These are phyloP conservation scores for Massarina eburnea DNA, from an alignment of 2,329 filamentous ascomycete genomes.

Conservation along the genomic window DNA sequence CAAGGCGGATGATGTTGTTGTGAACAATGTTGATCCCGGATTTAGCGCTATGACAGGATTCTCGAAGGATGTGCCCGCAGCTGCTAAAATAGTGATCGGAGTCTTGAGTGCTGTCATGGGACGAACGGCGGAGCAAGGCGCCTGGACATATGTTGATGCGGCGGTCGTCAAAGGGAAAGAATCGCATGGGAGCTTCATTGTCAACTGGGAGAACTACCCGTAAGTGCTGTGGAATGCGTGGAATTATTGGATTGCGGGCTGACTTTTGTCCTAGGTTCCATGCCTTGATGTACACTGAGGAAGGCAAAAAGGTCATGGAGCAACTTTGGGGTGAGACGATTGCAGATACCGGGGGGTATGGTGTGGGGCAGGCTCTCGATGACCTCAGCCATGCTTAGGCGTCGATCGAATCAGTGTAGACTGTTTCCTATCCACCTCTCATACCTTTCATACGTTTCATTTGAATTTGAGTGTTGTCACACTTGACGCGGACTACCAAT, in stretches of 20 bases:
- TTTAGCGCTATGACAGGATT: conserved; percentile 48
- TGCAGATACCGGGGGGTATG: too few relatives aligned
- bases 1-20: conserved; percentile 18
- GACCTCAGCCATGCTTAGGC: too few relatives aligned
- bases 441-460: too few relatives aligned
- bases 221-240: too few relatives aligned
- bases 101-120: conserved; percentile 14
- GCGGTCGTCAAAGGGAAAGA: conserved; percentile 49
- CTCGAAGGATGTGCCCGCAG: conserved; percentile 7
- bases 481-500: too few relatives aligned
- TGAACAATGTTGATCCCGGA: conserved; percentile 52
- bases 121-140: conserved; percentile 43
- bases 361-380: too few relatives aligned
- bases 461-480: too few relatives aligned
- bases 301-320: background rate
- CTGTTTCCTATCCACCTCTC: too few relatives aligned
- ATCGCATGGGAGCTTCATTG: conserved; percentile 44
- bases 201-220: conserved; percentile 47
- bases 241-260: too few relatives aligned
- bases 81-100: background rate
- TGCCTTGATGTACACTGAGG: background rate
- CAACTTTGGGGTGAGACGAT: conserved; percentile 6
- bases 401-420: too few relatives aligned
- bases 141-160: conserved; percentile 52
- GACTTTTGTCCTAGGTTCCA: too few relatives aligned